These are phyloP conservation scores for Cyclocybe aegerita DNA, from an alignment of 768 basidiomycete species.

Conservation along the genomic window DNA sequence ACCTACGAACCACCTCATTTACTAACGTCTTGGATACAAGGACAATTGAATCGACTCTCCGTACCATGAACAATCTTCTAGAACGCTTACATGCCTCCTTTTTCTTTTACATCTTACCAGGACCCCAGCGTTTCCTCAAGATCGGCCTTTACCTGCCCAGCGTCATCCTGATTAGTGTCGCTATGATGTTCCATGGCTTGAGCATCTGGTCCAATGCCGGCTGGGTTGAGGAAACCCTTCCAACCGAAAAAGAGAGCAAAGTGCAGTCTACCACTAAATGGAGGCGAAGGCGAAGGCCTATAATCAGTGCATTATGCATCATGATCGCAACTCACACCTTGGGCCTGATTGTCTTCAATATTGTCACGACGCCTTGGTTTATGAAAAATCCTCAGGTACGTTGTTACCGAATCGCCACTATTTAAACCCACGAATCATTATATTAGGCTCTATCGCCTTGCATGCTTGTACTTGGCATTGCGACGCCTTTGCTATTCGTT, in stretches of 20 bases:
- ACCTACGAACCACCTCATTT: too few relatives aligned
- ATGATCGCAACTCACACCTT: slow-evolving; percentile 56
- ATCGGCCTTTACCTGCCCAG: slow-evolving; percentile 92
- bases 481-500: slow-evolving; percentile 33
- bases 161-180: slow-evolving; percentile 78
- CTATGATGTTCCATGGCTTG: slow-evolving; percentile 84
- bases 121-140: slow-evolving; percentile 69
- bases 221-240: slow-evolving; percentile 36
- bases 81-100: slow-evolving; percentile 97
- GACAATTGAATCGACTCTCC: slow-evolving; percentile 81
- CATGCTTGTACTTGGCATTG: slow-evolving; percentile 27
- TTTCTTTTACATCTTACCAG: slow-evolving; percentile 88
- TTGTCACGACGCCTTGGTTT: slow-evolving; percentile 46
- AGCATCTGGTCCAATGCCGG: slow-evolving; percentile 67
- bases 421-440: background rate
- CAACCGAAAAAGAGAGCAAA: slow-evolving; percentile 17
- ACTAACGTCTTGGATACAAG: slow-evolving; percentile 32
- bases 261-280: slow-evolving; percentile 25
- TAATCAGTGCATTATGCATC: slow-evolving; percentile 51
- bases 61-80: slow-evolving; percentile 90
- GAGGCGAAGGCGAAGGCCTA: slow-evolving; percentile 51
- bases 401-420: background rate
- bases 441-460: slow-evolving; percentile 21
- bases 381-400: slow-evolving; percentile 40
- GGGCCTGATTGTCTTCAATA: slow-evolving; percentile 51